Evolutionary conservation across 345 rosid species (phyloP).

Genomic region (Cardamine chenopodiifolia): DNA sequence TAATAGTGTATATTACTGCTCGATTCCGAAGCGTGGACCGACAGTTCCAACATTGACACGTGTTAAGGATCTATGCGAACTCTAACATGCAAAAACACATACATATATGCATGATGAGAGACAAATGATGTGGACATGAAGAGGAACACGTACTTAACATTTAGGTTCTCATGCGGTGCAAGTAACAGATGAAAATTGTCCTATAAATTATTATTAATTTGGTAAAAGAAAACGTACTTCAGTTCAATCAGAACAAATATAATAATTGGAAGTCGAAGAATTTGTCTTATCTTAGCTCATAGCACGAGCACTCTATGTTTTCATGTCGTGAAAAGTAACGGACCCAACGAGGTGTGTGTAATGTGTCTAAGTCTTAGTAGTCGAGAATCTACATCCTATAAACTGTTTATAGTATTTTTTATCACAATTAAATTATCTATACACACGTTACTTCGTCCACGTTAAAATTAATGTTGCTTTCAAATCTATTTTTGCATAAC

Average conservation of each 20-base stretch:
- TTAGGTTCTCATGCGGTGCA: constrained; percentile 17
- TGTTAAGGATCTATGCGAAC: not conserved
- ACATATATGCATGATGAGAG: constrained; percentile 16
- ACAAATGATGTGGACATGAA: constrained; percentile 27
- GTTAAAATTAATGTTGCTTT: not conserved
- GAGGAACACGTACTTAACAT: constrained; percentile 22
- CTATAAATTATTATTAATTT: not conserved
- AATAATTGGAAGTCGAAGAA: constrained; percentile 26
- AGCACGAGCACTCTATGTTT: constrained; percentile 13
- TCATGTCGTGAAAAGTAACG: constrained; percentile 11
- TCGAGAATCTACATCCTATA: constrained; percentile 1
- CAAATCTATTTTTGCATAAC: not conserved
- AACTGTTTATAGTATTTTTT: not conserved
- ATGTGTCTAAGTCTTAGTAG: constrained; percentile 27
- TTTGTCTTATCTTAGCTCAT: constrained; percentile 16
- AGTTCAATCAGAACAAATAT: not conserved
- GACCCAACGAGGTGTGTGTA: constrained; percentile 13
- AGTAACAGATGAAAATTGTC: not conserved
- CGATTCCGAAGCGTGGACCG: constrained; percentile 22
- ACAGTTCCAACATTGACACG: constrained; percentile 26
- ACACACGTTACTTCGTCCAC: not conserved
- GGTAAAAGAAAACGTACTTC: not conserved
- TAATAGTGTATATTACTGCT: not conserved
- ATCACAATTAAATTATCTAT: not conserved
- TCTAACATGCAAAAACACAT: constrained; percentile 15